Conservation (phyloP, 345 rosid genomes). For the Euphorbia peplus region DNA sequence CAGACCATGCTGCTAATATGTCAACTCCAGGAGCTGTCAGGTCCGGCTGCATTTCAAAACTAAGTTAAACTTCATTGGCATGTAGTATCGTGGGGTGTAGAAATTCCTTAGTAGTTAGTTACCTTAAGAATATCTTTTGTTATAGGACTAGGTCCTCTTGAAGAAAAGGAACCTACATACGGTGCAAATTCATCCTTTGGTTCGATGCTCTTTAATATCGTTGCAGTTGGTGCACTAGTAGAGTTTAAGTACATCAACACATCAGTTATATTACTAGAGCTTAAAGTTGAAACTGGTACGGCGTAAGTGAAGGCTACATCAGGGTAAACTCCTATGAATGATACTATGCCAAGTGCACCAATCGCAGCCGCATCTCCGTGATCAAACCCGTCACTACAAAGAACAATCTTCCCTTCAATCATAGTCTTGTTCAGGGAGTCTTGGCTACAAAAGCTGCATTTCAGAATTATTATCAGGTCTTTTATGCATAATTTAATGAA, state of each 20-base stretch:
- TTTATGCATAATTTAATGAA: too few relatives aligned
- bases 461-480: not conserved
- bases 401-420: conserved; percentile 38
- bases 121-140: conserved; percentile 34
- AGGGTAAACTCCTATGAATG: not conserved
- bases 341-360: conserved; percentile 28
- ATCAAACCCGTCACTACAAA: conserved; percentile 22
- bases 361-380: not conserved
- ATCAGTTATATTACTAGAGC: not conserved
- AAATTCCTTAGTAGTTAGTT: too few relatives aligned
- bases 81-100: too few relatives aligned
- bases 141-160: conserved; percentile 38
- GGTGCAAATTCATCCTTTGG: conserved; percentile 25
- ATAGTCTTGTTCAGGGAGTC: conserved; percentile 25
- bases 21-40: conserved; percentile 39
- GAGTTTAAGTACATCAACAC: conserved; percentile 23
- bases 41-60: conserved; percentile 14
- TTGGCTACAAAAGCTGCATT: conserved; percentile 17
- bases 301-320: conserved; percentile 27
- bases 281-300: conserved; percentile 24
- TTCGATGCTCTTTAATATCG: conserved; percentile 27
- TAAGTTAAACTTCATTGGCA: not conserved
- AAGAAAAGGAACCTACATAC: conserved; percentile 27
- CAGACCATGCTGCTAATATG: conserved; percentile 35
- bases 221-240: conserved; percentile 31